Conservation (phyloP, 192 early-diverging fungal genomes). For the Coemansia sp. region DNA sequence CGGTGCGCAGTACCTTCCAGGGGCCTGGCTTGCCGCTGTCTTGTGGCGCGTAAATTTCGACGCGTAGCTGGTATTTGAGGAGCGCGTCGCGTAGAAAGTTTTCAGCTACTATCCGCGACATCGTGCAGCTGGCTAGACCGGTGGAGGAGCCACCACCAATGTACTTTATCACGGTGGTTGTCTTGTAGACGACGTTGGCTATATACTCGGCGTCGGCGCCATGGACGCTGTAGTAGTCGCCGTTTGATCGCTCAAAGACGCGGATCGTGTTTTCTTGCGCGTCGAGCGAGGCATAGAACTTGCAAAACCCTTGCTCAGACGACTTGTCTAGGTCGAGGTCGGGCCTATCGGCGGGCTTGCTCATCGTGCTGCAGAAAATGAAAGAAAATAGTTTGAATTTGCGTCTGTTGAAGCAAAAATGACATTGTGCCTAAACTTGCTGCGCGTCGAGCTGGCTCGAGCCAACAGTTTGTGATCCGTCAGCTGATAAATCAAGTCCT, state of each 20-base stretch:
- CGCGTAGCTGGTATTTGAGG: constrained; percentile 65
- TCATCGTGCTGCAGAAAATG: constrained; percentile 7
- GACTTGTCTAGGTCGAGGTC: constrained; percentile 38
- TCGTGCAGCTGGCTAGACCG: constrained; percentile 73
- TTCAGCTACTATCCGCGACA: constrained; percentile 76
- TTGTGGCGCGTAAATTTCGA: constrained; percentile 80
- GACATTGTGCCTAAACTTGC: background rate
- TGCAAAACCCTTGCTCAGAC: constrained; percentile 45
- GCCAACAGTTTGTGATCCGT: too few species aligned
- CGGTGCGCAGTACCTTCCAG: constrained; percentile 60
- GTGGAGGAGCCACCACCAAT: constrained; percentile 64
- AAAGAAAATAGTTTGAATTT: background rate
- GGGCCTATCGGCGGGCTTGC: constrained; percentile 29
- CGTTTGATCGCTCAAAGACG: constrained; percentile 52
- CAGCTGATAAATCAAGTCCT: too few species aligned
- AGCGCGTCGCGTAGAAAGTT: constrained; percentile 78
- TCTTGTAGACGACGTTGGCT: constrained; percentile 86
- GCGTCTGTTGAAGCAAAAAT: background rate
- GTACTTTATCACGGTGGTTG: constrained; percentile 87
- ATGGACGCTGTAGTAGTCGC: constrained; percentile 85
- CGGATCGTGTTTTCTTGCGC: constrained; percentile 42
- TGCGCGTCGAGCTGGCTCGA: background rate
- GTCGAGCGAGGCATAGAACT: constrained; percentile 29
- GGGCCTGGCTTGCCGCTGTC: constrained; percentile 10
- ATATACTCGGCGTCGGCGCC: constrained; percentile 87